phyloP scores from a whole-genome alignment of 2,329 filamentous ascomycete genomes.

The Xylogone sp. region DNA sequence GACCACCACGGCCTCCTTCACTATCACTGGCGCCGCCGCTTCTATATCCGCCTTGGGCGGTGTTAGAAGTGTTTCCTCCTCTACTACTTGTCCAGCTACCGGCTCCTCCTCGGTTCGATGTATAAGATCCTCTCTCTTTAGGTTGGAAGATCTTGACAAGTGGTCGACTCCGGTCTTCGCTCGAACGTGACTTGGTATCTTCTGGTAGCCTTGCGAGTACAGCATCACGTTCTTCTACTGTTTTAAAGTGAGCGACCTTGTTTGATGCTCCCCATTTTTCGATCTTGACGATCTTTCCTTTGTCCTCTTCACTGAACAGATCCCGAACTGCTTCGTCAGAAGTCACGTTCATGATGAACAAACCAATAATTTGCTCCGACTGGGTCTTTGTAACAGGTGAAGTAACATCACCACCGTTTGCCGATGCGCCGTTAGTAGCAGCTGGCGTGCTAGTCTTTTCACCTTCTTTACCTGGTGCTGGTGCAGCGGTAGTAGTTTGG shows the following conservation, averaged over 20 bases:
- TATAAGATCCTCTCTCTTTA: conserved; percentile 51
- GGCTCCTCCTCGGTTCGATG: conserved; percentile 57
- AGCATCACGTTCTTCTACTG: conserved; percentile 71
- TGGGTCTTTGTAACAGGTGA: conserved; percentile 58
- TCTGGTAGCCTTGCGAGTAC: conserved; percentile 72
- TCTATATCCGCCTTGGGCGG: conserved; percentile 69
- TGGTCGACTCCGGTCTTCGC: conserved; percentile 73
- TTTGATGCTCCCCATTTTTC: conserved; percentile 76
- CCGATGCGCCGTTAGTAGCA: conserved; percentile 47
- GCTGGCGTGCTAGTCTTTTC: conserved; percentile 46
- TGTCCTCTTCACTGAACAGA: conserved; percentile 80
- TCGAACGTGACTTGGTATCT: conserved; percentile 67
- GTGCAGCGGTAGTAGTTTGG: conserved; percentile 28
- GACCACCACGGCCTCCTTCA: conserved; percentile 51
- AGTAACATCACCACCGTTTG: conserved; percentile 48
- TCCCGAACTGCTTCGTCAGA: conserved; percentile 79
- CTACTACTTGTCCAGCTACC: conserved; percentile 65
- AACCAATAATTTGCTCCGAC: conserved; percentile 69
- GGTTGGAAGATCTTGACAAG: conserved; percentile 81
- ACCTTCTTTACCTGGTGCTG: conserved; percentile 47
- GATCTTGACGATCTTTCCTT: conserved; percentile 72
- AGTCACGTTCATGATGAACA: conserved; percentile 86
- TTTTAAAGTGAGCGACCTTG: conserved; percentile 84
- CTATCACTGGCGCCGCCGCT: conserved; percentile 80
- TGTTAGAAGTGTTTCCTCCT: conserved; percentile 51